A percentile compares a stretch with the other conserved stretches of the same genome.
These are phyloP conservation scores for Pythium rishiriense DNA, from an alignment of 352 stramenopile genomes.

Conservation along the genomic window DNA sequence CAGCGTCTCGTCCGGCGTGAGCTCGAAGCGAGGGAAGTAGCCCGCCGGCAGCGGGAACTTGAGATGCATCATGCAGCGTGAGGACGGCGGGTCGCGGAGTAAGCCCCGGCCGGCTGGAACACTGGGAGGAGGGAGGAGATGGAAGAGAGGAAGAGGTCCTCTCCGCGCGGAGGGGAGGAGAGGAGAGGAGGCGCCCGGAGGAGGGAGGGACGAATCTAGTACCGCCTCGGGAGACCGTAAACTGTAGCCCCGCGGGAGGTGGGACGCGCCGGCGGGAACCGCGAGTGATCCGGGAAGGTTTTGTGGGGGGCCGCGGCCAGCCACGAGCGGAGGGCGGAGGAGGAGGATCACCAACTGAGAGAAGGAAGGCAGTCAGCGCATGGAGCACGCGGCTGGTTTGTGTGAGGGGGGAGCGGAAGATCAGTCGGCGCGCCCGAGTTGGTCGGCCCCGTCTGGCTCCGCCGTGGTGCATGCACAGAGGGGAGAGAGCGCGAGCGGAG, in stretches of 20 bases:
- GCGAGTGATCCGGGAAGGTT: background rate
- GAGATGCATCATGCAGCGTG: constrained; percentile 63
- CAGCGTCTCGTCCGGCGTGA: constrained; percentile 54
- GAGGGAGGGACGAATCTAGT: background rate
- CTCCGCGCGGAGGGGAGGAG: background rate
- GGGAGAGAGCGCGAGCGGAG: background rate
- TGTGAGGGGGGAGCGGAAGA: background rate
- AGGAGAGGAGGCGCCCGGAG: background rate
- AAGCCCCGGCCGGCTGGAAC: background rate
- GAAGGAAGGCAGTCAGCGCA: background rate
- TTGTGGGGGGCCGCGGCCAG: too few relatives aligned
- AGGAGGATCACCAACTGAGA: background rate
- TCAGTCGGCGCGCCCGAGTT: background rate
- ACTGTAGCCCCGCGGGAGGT: background rate
- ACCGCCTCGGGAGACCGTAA: background rate
- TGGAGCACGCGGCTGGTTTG: background rate
- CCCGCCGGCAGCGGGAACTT: constrained; percentile 62
- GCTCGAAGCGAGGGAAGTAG: constrained; percentile 78
- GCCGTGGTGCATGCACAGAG: background rate
- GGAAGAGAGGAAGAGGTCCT: background rate
- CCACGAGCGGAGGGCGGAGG: too few relatives aligned
- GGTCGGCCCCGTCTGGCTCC: background rate
- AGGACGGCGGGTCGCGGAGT: background rate
- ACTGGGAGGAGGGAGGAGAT: background rate
- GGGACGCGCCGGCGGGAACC: background rate